Conservation (phyloP, 2,329 filamentous ascomycete species). For the Penicillium nordicum region DNA sequence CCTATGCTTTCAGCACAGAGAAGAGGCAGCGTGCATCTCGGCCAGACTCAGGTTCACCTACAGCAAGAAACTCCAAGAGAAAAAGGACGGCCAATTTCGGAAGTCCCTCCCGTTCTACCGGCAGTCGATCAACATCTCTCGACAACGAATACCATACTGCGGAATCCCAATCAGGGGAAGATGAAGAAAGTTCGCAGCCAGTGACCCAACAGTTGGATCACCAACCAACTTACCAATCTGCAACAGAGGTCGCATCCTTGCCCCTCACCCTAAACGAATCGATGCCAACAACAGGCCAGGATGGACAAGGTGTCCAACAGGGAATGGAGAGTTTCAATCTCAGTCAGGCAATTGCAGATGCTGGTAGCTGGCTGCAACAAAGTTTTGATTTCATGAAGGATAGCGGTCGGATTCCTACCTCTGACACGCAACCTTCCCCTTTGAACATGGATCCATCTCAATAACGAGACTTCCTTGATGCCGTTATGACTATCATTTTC, state of each 20-base stretch:
- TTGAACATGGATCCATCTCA: constrained; percentile 18
- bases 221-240: constrained; percentile 3
- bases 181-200: background rate
- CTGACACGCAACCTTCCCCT: constrained; percentile 4
- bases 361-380: constrained; percentile 45
- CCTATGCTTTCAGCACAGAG: constrained; percentile 37
- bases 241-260: constrained; percentile 15
- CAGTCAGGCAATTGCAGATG: constrained; percentile 44
- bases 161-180: background rate
- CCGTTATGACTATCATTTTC: background rate
- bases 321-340: constrained; percentile 41
- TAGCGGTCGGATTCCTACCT: constrained; percentile 12
- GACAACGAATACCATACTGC: constrained; percentile 10
- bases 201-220: background rate
- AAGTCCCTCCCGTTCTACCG: background rate
- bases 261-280: constrained; percentile 35
- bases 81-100: background rate
- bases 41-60: constrained; percentile 1
- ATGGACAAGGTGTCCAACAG: constrained; percentile 32
- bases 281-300: constrained; percentile 32
- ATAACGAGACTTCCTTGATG: background rate
- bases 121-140: background rate
- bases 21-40: constrained; percentile 18
- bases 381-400: constrained; percentile 44
- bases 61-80: background rate